Conservation (phyloP, 2,329 filamentous ascomycete genomes). For the Exophiala oligosperma region DNA sequence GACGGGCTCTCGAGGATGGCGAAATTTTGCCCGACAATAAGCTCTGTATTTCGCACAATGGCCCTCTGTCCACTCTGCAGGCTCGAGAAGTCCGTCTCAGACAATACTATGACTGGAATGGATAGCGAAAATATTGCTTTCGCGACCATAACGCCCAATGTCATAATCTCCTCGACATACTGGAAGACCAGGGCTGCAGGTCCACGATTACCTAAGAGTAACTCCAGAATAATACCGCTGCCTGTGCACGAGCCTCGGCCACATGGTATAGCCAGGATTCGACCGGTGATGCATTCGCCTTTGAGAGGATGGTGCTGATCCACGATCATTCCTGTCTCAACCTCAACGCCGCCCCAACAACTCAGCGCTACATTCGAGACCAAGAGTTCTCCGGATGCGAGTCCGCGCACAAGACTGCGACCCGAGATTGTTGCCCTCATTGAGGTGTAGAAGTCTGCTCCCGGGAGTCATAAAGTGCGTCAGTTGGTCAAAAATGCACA, state of each 20-base stretch:
- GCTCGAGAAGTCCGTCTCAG: conserved; percentile 20
- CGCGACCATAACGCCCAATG: conserved; percentile 47
- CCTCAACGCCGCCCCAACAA: conserved; percentile 49
- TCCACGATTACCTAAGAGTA: conserved; percentile 41
- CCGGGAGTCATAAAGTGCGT: background rate
- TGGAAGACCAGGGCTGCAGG: conserved; percentile 46
- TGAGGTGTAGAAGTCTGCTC: background rate
- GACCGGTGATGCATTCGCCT: conserved; percentile 34
- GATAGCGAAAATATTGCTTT: conserved; percentile 41
- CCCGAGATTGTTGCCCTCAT: background rate
- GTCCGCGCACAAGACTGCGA: conserved; percentile 7
- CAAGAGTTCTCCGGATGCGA: conserved; percentile 34
- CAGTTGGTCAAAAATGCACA: no score
- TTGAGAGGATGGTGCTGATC: conserved; percentile 46
- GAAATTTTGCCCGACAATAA: background rate
- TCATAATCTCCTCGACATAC: conserved; percentile 45
- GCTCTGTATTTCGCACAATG: background rate
- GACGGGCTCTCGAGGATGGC: background rate
- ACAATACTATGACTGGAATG: conserved; percentile 42
- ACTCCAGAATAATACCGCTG: conserved; percentile 47
- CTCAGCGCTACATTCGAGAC: conserved; percentile 37
- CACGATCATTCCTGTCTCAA: conserved; percentile 43
- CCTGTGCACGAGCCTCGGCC: conserved; percentile 51
- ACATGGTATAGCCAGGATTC: conserved; percentile 46
- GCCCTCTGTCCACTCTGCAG: background rate